Evolutionary conservation across 306 rosid species (phyloP).

Genomic region (Lathyrus sativus): DNA sequence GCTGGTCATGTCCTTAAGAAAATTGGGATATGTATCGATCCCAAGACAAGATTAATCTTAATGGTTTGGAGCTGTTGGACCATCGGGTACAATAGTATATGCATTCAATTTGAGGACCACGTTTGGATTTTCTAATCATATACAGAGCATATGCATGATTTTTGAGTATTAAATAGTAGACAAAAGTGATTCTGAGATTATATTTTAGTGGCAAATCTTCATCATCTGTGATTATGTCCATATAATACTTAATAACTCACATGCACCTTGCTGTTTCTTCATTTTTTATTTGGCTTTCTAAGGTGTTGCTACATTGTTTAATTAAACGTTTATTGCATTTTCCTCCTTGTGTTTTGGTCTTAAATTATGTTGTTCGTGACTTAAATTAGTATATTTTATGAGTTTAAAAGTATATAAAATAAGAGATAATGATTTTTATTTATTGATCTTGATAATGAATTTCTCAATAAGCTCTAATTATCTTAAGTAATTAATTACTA

Average conservation of each 20-base stretch:
- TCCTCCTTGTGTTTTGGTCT: background rate
- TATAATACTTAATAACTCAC: background rate
- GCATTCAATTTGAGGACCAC: slow-evolving; percentile 32
- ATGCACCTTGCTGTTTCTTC: background rate
- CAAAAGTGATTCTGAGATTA: background rate
- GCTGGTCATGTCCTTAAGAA: slow-evolving; percentile 39
- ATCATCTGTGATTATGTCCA: background rate
- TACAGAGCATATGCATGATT: slow-evolving; percentile 13
- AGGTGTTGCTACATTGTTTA: too few species aligned
- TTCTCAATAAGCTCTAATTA: too few species aligned
- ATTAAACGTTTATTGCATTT: background rate
- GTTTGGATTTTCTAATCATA: background rate
- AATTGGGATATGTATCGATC: slow-evolving; percentile 2
- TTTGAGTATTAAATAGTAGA: slow-evolving; percentile 36
- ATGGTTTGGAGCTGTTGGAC: slow-evolving; percentile 22
- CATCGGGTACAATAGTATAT: slow-evolving; percentile 33
- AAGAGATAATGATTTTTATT: too few species aligned
- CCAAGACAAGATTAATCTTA: slow-evolving; percentile 36
- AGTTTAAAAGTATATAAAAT: too few species aligned
- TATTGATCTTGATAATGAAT: too few species aligned
- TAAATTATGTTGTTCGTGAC: too few species aligned
- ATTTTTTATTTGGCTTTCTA: background rate
- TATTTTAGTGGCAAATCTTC: background rate
- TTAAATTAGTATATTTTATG: too few species aligned
- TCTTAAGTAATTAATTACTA: too few species aligned